phyloP scores from a whole-genome alignment of 2,329 filamentous ascomycete species.

The Hymenoscyphus linearis region DNA sequence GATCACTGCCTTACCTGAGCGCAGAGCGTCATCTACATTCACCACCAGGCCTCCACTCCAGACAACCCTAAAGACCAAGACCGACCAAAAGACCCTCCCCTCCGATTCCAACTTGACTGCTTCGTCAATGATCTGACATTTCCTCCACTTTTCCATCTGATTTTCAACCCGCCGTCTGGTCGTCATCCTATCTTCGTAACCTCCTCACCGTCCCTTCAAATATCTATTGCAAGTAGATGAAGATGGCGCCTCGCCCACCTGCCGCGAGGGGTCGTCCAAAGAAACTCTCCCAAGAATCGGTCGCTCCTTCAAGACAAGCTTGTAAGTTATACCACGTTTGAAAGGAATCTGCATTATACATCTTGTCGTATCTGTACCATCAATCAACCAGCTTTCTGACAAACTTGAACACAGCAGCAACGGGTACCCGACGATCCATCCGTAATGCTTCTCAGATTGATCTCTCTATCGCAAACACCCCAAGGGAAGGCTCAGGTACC shows the following conservation, averaged over 20 bases:
- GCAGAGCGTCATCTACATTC: background rate
- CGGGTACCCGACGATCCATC: slow-evolving; percentile 17
- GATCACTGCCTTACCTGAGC: background rate
- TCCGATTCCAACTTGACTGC: background rate
- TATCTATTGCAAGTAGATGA: background rate
- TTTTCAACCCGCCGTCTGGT: background rate
- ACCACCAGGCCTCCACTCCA: background rate
- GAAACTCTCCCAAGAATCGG: slow-evolving; percentile 18
- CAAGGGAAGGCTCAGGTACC: slow-evolving; percentile 2
- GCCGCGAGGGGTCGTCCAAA: slow-evolving; percentile 20
- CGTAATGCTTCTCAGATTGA: slow-evolving; percentile 11
- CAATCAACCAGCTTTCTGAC: slow-evolving; percentile 8
- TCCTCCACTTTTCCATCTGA: background rate
- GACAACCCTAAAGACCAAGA: too few relatives aligned
- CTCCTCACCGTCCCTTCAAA: too few relatives aligned
- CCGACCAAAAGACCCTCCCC: too few relatives aligned
- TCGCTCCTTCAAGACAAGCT: slow-evolving; percentile 20
- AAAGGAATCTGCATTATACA: background rate
- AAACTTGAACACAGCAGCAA: slow-evolving; percentile 15
- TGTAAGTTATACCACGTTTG: slow-evolving; percentile 18
- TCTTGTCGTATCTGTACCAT: background rate
- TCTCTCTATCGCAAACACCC: slow-evolving; percentile 5
- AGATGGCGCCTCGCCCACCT: slow-evolving; percentile 14
- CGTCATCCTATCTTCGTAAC: background rate
- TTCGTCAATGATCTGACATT: background rate